Conservation (phyloP, 2,329 filamentous ascomycete genomes). For the Moelleriella libera region DNA sequence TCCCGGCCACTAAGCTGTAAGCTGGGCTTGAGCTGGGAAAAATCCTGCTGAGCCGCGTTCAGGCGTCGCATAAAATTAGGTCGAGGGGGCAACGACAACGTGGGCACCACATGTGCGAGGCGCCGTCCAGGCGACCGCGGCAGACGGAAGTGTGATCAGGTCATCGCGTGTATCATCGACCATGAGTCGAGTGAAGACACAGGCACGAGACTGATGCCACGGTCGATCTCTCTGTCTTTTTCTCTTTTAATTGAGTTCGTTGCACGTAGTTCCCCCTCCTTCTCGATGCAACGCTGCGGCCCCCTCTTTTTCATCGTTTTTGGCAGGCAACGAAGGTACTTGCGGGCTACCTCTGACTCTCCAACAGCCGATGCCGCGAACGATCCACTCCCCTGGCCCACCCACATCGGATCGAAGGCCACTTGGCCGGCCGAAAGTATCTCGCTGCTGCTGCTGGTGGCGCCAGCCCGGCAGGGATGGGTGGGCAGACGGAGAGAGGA, state of each 20-base stretch:
- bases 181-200: background rate
- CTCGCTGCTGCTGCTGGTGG: background rate
- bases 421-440: conserved; percentile 1
- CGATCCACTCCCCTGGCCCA: background rate
- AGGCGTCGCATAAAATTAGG: background rate
- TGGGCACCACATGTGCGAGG: background rate
- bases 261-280: background rate
- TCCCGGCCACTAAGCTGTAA: background rate
- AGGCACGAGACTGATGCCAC: background rate
- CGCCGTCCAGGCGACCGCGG: background rate
- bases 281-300: background rate
- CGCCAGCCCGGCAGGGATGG: background rate
- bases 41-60: background rate
- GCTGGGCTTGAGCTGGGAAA: background rate
- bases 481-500: background rate
- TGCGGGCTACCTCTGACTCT: background rate
- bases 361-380: background rate
- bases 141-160: background rate
- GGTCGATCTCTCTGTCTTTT: background rate
- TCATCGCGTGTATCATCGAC: background rate
- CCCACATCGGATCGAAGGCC: conserved; percentile 2
- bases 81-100: background rate
- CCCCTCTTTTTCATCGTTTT: background rate
- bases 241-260: background rate
- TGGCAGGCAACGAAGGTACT: background rate